A percentile compares a stretch with the other conserved stretches of the same genome.
These are phyloP conservation scores for Corymbia calophylla DNA, from an alignment of 441 rosid species.

Conservation along the genomic window DNA sequence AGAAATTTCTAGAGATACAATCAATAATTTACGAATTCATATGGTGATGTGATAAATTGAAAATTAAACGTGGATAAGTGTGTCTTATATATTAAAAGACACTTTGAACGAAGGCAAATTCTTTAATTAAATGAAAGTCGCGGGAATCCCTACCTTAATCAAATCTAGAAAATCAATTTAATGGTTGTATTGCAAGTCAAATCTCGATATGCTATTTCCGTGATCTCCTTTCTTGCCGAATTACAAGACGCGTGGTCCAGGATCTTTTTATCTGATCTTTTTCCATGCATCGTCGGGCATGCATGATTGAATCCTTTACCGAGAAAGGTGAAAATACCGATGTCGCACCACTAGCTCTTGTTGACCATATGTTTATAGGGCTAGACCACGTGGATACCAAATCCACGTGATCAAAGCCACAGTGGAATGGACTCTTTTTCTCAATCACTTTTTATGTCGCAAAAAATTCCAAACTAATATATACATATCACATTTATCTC, in stretches of 20 bases:
- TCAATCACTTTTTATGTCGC: too few relatives aligned
- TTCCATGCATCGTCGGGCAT: neutral
- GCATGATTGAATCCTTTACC: neutral
- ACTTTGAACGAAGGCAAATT: neutral
- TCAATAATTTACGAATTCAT: neutral
- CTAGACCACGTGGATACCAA: neutral
- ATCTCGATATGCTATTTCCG: neutral
- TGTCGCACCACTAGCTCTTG: neutral
- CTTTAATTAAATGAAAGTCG: neutral
- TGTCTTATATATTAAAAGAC: neutral
- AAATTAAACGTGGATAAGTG: neutral
- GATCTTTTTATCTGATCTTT: neutral
- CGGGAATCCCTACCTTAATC: neutral
- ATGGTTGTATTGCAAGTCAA: neutral
- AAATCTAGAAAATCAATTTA: neutral
- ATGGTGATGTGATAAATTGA: neutral
- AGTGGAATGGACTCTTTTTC: too few relatives aligned
- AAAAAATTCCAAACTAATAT: neutral
- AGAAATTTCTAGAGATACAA: neutral
- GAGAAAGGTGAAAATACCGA: neutral
- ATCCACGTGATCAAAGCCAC: neutral
- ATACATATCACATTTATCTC: neutral
- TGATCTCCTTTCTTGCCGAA: neutral
- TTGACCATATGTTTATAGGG: neutral
- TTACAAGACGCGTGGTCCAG: neutral